Base-by-base conservation (phyloP, 441 rosid genomes). In the Euphorbia corollata region DNA sequence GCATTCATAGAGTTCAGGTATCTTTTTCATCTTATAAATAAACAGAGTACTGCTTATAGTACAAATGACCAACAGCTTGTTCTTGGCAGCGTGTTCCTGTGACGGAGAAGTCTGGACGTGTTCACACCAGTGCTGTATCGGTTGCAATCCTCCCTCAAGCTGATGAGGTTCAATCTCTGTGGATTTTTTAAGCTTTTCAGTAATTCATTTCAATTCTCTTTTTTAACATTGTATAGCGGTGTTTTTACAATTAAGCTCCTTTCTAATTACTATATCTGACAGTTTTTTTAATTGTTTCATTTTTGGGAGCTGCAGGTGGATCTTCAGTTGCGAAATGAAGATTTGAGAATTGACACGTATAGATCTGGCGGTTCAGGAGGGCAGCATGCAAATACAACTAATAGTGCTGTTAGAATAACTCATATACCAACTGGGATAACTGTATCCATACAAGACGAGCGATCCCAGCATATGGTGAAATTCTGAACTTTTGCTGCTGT, bases 141-240 rank as follows among this genome's bases (percentile, higher is more conserved):
- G 91, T 93, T 77, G 96, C 96, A 56, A 87, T 91, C 81, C 97
- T 93, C 73, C 97, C 97, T 47, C 97, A 93, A 80, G 99, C 99
- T 74, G 90, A 89, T 77, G 90, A 93, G 97, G 97, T 93, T 68
- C 68, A 56, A 69, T 70, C 51, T 51, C 69, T 32, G 41, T 2
- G 50, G n/a, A n/a, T 27, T 27, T 27, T 27, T 27, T 27, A 27
- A 1, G 4, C 1, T 27, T 27, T n/a, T n/a, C n/a, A n/a, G 32
- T 1, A 27, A 27, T 27, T 1, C 0, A 36, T 36, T 36, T 36
- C 41, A 6, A 36, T 27, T 27, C 41, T 8, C 41, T 36, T 36
- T 0, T 36, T 36, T 36, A 36, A 36, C 41, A 36, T 36, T 36
- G 41, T 36, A 36, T 36, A 36, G 8, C 5, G 0, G 41, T 36